These are phyloP conservation scores for Adansonia grandidieri DNA, from an alignment of 441 rosid species.

Conservation along the genomic window DNA sequence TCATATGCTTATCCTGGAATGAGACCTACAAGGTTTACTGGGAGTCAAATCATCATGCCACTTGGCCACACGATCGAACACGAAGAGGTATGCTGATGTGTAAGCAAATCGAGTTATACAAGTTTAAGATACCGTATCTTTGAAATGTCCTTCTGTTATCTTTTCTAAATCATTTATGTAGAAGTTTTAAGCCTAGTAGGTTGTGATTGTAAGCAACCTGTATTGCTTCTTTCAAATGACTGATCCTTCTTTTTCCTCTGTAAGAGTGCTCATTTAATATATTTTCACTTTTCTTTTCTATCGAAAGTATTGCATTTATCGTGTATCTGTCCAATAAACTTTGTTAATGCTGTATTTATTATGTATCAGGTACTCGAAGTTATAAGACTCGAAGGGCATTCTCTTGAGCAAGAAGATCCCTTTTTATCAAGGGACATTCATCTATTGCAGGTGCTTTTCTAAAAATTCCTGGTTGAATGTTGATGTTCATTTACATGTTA, in stretches of 20 bases:
- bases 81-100: constrained; percentile 65
- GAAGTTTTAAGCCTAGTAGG: background rate
- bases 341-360: constrained; percentile 19
- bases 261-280: background rate
- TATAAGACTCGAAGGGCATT: constrained; percentile 89
- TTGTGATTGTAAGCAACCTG: background rate
- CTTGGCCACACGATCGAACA: constrained; percentile 96
- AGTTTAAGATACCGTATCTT: background rate
- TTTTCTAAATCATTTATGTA: background rate
- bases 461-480: background rate
- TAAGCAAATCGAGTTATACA: background rate
- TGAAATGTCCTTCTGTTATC: background rate
- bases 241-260: background rate
- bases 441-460: constrained; percentile 78
- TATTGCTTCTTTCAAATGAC: constrained; percentile 7
- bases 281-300: background rate
- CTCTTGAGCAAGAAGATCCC: constrained; percentile 87
- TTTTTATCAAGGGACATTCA: constrained; percentile 86
- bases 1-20: constrained; percentile 80
- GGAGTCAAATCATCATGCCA: constrained; percentile 94
- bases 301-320: background rate
- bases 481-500: background rate
- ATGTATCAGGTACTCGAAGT: constrained; percentile 80
- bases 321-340: background rate
- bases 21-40: constrained; percentile 90